Evolutionary conservation across 495 filamentous ascomycete species (phyloP), one percentile per base, ranked within the genome.

Genomic region (Astrocystis sublimbata): DNA sequence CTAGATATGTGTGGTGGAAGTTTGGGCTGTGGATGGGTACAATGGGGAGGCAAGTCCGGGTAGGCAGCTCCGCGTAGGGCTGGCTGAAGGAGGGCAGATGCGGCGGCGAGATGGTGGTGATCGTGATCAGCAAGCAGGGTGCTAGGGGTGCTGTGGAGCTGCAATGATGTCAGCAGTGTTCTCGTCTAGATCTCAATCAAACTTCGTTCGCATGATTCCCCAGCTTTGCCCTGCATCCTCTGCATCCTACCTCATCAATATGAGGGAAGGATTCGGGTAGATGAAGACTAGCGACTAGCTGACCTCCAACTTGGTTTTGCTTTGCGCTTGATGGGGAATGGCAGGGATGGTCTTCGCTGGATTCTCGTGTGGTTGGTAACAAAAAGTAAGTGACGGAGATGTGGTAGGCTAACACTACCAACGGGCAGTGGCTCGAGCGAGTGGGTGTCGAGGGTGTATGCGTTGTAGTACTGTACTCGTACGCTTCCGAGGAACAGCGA

Each of bases 91-190:
- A 40, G 46, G 23, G 19, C 45, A 23, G 40, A 10, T 5, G 23
- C 33, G 46, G 42, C 26, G 35, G 36, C 41, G 47, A 24, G 21
- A 31, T n/a, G n/a, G n/a, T n/a, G n/a, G n/a, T n/a, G n/a, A n/a
- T n/a, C n/a, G 21, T 61, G 58, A 61, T 61, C 58, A 36, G 38
- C 49, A 17, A 15, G n/a, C n/a, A n/a, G n/a, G n/a, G n/a, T 42
- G 26, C 24, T 53, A n/a, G n/a, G 58, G 47, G 7, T 38, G 26
- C 31, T 62, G 60, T 62, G 60, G 60, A 62, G 60, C 60, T 62
- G 31, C 30, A 62, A 56, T 62, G 60, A 62, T 62, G 60, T 62
- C 58, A 61, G 41, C n/a, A n/a, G n/a, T n/a, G n/a, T 61, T 61
- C 24, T 54, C 38, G 38, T 30, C 49, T 38, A 17, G 26, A 30